Evolutionary conservation across 352 stramenopile species (phyloP), one percentile per base, ranked within the genome.

Genomic region (Globisporangium megalacanthum): DNA sequence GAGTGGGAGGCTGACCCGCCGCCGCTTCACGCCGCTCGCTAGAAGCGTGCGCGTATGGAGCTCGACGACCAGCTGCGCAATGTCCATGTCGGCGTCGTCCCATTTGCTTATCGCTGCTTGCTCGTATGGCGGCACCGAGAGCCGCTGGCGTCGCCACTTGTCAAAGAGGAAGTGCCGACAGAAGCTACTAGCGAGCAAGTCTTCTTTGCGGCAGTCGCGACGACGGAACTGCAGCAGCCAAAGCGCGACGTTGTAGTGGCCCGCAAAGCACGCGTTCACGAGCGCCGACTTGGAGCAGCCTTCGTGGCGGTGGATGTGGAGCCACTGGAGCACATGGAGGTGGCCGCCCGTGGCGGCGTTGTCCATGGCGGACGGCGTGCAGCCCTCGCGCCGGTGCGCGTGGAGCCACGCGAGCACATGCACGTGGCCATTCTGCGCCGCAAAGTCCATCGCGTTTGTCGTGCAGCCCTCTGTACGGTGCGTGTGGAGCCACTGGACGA

Each of bases 211-310:
- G 42, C 56, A 62, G 17, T 62, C 42, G 17, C 36, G 22, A 31
- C 39, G 56, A 14, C 56, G 56, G 37, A 48, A 46, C 49, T 51
- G 19, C n/a, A 62, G 56, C 56, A 94, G 60, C 73, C 76, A 94
- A 58, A 66, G 56, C n/a, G 77, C 72, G 9, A 90, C 58, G 3
- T 86, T 48, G 9, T 69, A 61, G 41, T 90, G 79, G 25, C 75
- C 73, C 3, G 71, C 63, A 46, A 75, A 65, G 14, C 82, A 72
- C 6, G 81, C 84, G 56, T 89, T 89, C 9, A 77, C 57, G 17
- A 94, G 60, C 9, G 82, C 84, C 36, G 78, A 88, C 49, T 73
- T 71, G n/a, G 69, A 88, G 61, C 84, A 91, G 15, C 79, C 78
- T 69, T 92, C 84, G 0, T 41, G 10, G 6, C 84, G 65, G 48